Percentiles rank a stretch among this genome's conserved stretches.
Conservation (phyloP, 495 filamentous ascomycete species). For the Diplogelasinospora grovesii region DNA sequence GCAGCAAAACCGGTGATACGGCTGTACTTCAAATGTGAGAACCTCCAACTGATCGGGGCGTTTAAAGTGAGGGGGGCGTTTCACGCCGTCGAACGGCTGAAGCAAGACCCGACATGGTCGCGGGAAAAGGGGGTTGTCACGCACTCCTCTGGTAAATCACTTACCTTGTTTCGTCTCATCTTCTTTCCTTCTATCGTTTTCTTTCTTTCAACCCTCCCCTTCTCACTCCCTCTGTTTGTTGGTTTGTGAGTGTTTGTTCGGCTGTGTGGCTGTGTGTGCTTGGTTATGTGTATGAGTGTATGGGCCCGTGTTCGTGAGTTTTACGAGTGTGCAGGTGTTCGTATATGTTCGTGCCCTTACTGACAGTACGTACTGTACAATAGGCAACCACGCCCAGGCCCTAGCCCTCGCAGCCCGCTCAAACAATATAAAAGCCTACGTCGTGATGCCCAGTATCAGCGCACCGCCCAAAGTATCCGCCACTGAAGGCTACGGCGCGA, state of each 20-base stretch:
- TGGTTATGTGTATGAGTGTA: background rate
- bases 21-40: constrained; percentile 96
- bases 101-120: constrained; percentile 53
- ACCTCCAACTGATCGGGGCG: constrained; percentile 81
- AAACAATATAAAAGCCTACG: constrained; percentile 55
- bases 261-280: background rate
- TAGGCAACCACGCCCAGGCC: constrained; percentile 92
- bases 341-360: too few relatives aligned
- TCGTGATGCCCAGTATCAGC: constrained; percentile 86
- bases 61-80: constrained; percentile 93
- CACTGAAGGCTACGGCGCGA: constrained; percentile 66
- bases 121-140: constrained; percentile 72
- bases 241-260: too few relatives aligned
- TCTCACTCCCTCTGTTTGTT: background rate
- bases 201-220: background rate
- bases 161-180: too few relatives aligned
- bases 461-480: constrained; percentile 81
- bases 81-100: constrained; percentile 73
- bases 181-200: constrained; percentile 6
- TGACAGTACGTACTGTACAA: too few relatives aligned
- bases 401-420: constrained; percentile 77
- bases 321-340: too few relatives aligned
- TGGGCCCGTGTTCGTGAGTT: too few relatives aligned
- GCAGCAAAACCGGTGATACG: constrained; percentile 50
- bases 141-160: constrained; percentile 73